phyloP scores from a whole-genome alignment of 2,329 filamentous ascomycete genomes.

The Sclerotinia sclerotiorum region DNA sequence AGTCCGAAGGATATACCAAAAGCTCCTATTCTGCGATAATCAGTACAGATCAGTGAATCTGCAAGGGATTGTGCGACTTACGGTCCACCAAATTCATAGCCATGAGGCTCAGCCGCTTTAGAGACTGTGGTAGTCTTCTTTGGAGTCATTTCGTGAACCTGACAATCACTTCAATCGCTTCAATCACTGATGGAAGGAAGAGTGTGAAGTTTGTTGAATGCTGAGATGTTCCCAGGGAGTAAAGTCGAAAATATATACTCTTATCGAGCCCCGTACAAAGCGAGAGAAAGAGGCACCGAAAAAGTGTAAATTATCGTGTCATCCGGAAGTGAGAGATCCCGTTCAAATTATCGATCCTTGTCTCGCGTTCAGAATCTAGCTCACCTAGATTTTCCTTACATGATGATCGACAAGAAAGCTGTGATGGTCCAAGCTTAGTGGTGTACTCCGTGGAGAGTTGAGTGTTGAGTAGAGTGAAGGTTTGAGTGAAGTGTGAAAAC shows the following conservation, averaged over 20 bases:
- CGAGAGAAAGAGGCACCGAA: neutral
- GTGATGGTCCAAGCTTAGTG: neutral
- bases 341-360: constrained; percentile 8
- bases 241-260: neutral
- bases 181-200: neutral
- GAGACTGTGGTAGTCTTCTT: constrained; percentile 31
- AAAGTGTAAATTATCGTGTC: constrained; percentile 2
- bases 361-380: neutral
- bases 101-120: constrained; percentile 35
- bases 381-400: neutral
- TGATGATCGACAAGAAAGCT: constrained; percentile 6
- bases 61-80: constrained; percentile 30
- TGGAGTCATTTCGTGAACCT: constrained; percentile 29
- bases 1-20: constrained; percentile 76
- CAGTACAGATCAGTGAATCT: neutral
- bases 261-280: neutral
- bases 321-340: constrained; percentile 3
- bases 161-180: neutral
- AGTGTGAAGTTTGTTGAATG: neutral
- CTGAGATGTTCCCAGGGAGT: neutral
- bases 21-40: constrained; percentile 65
- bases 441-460: no score
- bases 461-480: neutral
- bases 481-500: neutral
- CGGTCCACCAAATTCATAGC: constrained; percentile 42